These are phyloP conservation scores for Ruellia speciosa DNA, from an alignment of 305 asterid genomes.

Conservation along the genomic window DNA sequence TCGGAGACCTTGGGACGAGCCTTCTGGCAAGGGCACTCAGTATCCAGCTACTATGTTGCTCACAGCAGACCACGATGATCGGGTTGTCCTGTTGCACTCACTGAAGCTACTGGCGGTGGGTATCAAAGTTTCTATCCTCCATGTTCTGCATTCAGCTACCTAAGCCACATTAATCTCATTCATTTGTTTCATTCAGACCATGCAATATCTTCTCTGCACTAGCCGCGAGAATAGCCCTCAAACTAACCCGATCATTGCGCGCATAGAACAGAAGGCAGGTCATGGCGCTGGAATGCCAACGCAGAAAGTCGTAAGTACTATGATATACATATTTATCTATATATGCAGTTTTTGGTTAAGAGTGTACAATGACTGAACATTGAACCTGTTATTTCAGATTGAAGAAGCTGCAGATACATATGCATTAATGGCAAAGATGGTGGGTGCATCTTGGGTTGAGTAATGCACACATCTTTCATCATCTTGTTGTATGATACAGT, in stretches of 20 bases:
- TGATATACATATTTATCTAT: not conserved
- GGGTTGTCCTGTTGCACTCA: conserved; percentile 94
- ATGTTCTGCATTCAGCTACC: not conserved
- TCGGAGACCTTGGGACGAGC: conserved; percentile 78
- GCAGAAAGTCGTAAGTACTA: conserved; percentile 49
- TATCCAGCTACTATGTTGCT: conserved; percentile 83
- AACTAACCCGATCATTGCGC: conserved; percentile 67
- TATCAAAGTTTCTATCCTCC: conserved; percentile 10
- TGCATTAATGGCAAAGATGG: conserved; percentile 70
- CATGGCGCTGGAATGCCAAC: conserved; percentile 91
- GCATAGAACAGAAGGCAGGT: conserved; percentile 79
- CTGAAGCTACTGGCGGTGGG: conserved; percentile 72
- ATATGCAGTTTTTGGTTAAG: not conserved
- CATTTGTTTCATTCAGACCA: conserved; percentile 34
- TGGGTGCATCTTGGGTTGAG: conserved; percentile 60
- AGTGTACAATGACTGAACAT: not conserved
- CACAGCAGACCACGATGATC: conserved; percentile 94
- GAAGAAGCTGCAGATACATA: conserved; percentile 74
- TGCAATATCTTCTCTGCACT: conserved; percentile 73
- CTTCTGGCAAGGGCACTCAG: conserved; percentile 34
- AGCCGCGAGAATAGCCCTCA: conserved; percentile 62
- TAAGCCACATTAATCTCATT: not conserved
- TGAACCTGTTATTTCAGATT: conserved; percentile 33
- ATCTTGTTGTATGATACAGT: not conserved
- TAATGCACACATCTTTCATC: conserved; percentile 18